Evolutionary conservation across 805 yeast genomes (phyloP).

Genomic region (Starmera pachycereana): DNA sequence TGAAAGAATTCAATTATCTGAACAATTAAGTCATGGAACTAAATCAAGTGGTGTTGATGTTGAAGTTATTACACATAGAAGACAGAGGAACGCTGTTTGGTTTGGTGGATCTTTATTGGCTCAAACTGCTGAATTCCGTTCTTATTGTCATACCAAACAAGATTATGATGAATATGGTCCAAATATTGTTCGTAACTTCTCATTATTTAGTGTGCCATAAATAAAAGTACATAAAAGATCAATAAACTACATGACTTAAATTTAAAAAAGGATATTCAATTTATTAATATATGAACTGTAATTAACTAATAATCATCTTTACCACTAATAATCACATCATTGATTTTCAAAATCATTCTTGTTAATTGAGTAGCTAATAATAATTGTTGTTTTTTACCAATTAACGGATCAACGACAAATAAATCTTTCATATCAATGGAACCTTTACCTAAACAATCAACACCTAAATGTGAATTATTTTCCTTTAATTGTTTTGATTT

Average conservation of each 20-base stretch:
- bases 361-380: constrained; percentile 94
- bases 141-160: constrained; percentile 93
- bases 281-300: no score
- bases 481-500: constrained; percentile 81
- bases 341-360: constrained; percentile 94
- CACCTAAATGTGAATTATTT: constrained; percentile 65
- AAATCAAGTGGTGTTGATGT: constrained; percentile 93
- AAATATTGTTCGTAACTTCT: constrained; percentile 92
- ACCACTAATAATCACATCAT: constrained; percentile 89
- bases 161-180: constrained; percentile 99
- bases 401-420: constrained; percentile 93
- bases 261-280: no score
- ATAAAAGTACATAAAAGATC: neutral
- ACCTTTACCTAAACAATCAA: constrained; percentile 86
- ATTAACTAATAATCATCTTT: constrained; percentile 50
- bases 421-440: constrained; percentile 87
- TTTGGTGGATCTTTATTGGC: constrained; percentile 97
- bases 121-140: constrained; percentile 92
- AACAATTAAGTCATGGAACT: constrained; percentile 50
- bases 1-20: constrained; percentile 78
- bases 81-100: constrained; percentile 99
- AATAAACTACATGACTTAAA: neutral
- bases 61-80: constrained; percentile 92
- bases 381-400: constrained; percentile 95
- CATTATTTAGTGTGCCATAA: constrained; percentile 83